A percentile compares a stretch with the other conserved stretches of the same genome.
These are phyloP conservation scores for Apiotrichum gamsii DNA, from an alignment of 1,284 basidiomycete species.

Conservation along the genomic window DNA sequence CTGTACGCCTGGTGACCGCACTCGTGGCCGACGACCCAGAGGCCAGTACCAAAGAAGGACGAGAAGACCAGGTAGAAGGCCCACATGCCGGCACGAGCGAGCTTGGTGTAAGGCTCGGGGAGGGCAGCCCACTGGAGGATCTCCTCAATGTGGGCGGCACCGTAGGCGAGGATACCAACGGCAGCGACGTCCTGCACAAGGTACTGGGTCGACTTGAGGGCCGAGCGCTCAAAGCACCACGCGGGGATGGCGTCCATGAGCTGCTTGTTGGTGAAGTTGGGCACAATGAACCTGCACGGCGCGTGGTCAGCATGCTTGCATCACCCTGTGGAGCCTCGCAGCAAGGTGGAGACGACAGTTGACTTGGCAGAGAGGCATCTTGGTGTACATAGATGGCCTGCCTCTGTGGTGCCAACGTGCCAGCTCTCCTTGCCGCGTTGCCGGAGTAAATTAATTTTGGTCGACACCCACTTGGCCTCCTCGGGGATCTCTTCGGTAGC, in stretches of 20 bases:
- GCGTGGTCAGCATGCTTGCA: conserved; percentile 7
- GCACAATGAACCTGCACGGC: conserved; percentile 40
- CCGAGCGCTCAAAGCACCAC: conserved; percentile 89
- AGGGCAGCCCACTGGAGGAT: conserved; percentile 21
- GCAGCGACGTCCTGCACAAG: conserved; percentile 70
- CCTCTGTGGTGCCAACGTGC: too few relatives aligned
- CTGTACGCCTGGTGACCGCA: conserved; percentile 96
- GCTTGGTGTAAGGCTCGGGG: conserved; percentile 56
- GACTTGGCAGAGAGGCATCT: too few relatives aligned
- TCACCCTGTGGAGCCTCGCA: too few relatives aligned
- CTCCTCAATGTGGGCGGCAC: conserved; percentile 62
- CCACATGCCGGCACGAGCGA: conserved; percentile 66
- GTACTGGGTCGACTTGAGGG: conserved; percentile 71
- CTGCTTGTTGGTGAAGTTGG: conserved; percentile 48
- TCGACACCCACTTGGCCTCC: conserved; percentile 7
- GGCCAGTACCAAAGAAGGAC: conserved; percentile 84
- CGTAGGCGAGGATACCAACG: conserved; percentile 64
- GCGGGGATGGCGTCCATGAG: conserved; percentile 81
- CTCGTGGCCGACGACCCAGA: conserved; percentile 82
- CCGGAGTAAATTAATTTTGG: too few relatives aligned
- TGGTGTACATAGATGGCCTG: too few relatives aligned
- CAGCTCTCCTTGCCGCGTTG: too few relatives aligned
- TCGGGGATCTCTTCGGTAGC: conserved; percentile 9
- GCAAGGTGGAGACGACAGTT: too few relatives aligned
- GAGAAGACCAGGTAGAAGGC: conserved; percentile 67